Percentiles rank a stretch among this genome's conserved stretches.
phyloP scores from a whole-genome alignment of 2,329 filamentous ascomycete species.

The Talaromyces amestolkiae region DNA sequence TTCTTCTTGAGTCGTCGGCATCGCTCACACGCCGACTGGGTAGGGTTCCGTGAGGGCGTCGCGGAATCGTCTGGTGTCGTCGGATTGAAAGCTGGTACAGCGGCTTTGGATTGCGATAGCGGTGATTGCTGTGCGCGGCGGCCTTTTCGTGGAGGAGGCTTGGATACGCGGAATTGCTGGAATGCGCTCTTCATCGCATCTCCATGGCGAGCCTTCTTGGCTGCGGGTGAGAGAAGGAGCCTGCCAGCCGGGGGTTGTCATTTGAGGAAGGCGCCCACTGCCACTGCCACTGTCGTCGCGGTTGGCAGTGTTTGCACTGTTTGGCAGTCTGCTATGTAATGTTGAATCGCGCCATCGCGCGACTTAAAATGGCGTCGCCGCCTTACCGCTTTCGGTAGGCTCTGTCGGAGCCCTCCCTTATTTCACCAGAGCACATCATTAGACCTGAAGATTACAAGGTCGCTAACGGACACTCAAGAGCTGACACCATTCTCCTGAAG shows the following conservation, averaged over 20 bases:
- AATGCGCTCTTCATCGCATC: conserved; percentile 19
- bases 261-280: not conserved
- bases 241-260: too few relatives aligned
- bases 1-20: conserved; percentile 50
- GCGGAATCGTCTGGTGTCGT: not conserved
- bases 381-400: too few relatives aligned
- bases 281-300: not conserved
- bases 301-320: conserved; percentile 14
- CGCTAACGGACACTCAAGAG: too few relatives aligned
- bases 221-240: not conserved
- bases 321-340: too few relatives aligned
- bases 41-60: conserved; percentile 8
- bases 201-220: not conserved
- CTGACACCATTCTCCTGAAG: too few relatives aligned
- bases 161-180: conserved; percentile 18
- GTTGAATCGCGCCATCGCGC: not conserved
- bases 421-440: too few relatives aligned
- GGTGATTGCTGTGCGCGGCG: not conserved
- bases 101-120: not conserved
- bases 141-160: conserved; percentile 10
- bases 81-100: not conserved
- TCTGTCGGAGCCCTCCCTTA: too few relatives aligned
- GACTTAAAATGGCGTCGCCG: too few relatives aligned
- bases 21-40: conserved; percentile 40
- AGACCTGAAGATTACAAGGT: too few relatives aligned